These are phyloP conservation scores for Parmales sp. DNA, from an alignment of 108 stramenopile genomes.

Conservation along the genomic window DNA sequence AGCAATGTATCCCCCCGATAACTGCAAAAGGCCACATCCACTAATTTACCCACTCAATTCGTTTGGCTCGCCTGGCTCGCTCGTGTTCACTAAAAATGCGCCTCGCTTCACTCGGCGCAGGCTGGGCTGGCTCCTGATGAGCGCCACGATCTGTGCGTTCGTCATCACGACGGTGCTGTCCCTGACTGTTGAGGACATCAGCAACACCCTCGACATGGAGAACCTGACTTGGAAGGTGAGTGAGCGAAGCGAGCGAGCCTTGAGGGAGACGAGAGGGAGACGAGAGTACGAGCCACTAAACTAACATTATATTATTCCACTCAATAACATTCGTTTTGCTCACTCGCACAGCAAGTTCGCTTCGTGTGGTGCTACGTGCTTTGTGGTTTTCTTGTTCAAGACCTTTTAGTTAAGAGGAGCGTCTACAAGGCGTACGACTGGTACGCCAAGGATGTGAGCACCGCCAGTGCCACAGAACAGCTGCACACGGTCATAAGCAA, in stretches of 20 bases:
- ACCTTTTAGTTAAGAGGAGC: constrained; percentile 1
- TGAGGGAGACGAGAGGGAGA: too few relatives aligned
- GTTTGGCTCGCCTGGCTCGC: too few relatives aligned
- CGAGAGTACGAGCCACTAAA: too few relatives aligned
- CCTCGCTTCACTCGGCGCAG: too few relatives aligned
- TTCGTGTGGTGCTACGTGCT: constrained; percentile 28
- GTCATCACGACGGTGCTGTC: not conserved
- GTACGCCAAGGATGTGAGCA: not conserved
- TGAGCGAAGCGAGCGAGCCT: too few relatives aligned
- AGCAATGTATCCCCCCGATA: too few relatives aligned
- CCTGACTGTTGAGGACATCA: not conserved
- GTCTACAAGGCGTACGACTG: constrained; percentile 6
- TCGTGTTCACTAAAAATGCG: too few relatives aligned
- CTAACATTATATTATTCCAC: too few relatives aligned
- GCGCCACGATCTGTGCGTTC: not conserved
- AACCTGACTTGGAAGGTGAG: not conserved
- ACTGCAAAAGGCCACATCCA: too few relatives aligned
- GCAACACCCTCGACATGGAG: not conserved
- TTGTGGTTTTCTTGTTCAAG: constrained; percentile 26
- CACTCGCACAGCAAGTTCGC: not conserved
- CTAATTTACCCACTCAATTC: too few relatives aligned
- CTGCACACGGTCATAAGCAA: not conserved
- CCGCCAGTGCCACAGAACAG: not conserved
- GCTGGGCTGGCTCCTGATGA: not conserved
- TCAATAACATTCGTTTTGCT: too few relatives aligned